Evolutionary conservation across 2,329 filamentous ascomycete genomes (phyloP).

Genomic region (Arachnopeziza araneosa): DNA sequence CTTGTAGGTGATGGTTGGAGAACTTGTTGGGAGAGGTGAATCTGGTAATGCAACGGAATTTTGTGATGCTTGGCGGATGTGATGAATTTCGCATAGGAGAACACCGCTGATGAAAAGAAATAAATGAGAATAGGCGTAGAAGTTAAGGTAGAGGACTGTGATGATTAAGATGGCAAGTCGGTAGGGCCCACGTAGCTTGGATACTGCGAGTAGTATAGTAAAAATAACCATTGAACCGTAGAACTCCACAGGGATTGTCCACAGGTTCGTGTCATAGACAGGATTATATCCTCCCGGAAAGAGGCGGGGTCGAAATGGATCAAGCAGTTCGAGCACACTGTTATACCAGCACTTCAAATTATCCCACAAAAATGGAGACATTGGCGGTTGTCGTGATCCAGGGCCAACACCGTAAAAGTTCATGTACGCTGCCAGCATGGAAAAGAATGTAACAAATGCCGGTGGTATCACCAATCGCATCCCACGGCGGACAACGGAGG

Average conservation of each 20-base stretch:
- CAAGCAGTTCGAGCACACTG: slow-evolving; percentile 4
- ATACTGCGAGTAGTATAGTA: slow-evolving; percentile 9
- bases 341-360: slow-evolving; percentile 4
- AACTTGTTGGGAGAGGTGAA: background rate
- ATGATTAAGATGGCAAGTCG: slow-evolving; percentile 5
- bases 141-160: slow-evolving; percentile 8
- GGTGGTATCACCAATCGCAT: slow-evolving; percentile 39
- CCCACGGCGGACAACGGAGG: slow-evolving; percentile 38
- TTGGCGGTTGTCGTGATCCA: slow-evolving; percentile 1
- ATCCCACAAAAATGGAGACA: slow-evolving; percentile 1
- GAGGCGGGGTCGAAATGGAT: slow-evolving; percentile 5
- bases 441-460: slow-evolving; percentile 35
- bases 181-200: slow-evolving; percentile 4
- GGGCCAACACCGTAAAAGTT: slow-evolving; percentile 8
- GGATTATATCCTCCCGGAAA: slow-evolving; percentile 6
- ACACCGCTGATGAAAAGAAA: slow-evolving; percentile 18
- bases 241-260: slow-evolving; percentile 16
- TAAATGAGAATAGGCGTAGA: slow-evolving; percentile 8
- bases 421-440: slow-evolving; percentile 8
- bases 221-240: slow-evolving; percentile 16
- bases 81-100: slow-evolving; percentile 13
- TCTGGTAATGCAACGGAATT: background rate
- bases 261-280: slow-evolving; percentile 11
- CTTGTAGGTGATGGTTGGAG: background rate
- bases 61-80: slow-evolving; percentile 6